Base-by-base conservation (phyloP, 768 basidiomycete species). In the Panellus pusillus region DNA sequence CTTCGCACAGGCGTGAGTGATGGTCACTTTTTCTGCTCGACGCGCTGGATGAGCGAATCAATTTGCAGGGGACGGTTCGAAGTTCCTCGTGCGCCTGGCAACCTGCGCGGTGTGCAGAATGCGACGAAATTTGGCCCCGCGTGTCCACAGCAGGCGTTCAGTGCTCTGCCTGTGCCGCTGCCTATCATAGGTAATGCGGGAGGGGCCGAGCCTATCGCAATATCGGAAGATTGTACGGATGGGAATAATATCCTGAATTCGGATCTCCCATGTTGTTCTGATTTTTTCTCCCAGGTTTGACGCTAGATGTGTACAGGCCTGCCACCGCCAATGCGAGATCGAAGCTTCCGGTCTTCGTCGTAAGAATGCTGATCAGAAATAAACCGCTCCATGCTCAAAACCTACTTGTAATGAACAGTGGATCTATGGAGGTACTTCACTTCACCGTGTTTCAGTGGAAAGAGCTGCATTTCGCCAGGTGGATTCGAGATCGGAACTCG, bases 311-410 rank as follows among this genome's bases (percentile, higher is more conserved):
- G 9, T 54, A 41, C n/a, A 28, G 15, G 24, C 52, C 46, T 15
- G 11, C 6, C 4, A 15, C 20, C 20, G 1, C 46, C 1, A 18
- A 41, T 11, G 4, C 29, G 9, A 32, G 9, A 15, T 17, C 46
- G 5, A 43, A 42, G 14, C 46, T 54, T 17, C 52, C 45, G 2
- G 46, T 54, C n/a, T 43, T 54, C 6, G 52, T 54, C 39, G 46
- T 54, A 37, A 7, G 50, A 37, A 1, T 31, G 1, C 2, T 11
- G 9, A 1, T 39, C 13, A 47, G 45, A 47, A 7, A 8, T 19
- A 1, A 4, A 4, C n/a, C 0, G 11, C 9, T 15, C 4, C 1
- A 36, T 11, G 15, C 6, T 38, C 6, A 37, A 9, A 12, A 35
- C 14, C 32, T 9, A 8, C 11, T 35, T 35, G 3, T 24, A 2